A percentile compares a stretch with the other conserved stretches of the same genome.
Evolutionary conservation across 192 early-diverging fungal species (phyloP).

Genomic region (Mortierella antarctica): DNA sequence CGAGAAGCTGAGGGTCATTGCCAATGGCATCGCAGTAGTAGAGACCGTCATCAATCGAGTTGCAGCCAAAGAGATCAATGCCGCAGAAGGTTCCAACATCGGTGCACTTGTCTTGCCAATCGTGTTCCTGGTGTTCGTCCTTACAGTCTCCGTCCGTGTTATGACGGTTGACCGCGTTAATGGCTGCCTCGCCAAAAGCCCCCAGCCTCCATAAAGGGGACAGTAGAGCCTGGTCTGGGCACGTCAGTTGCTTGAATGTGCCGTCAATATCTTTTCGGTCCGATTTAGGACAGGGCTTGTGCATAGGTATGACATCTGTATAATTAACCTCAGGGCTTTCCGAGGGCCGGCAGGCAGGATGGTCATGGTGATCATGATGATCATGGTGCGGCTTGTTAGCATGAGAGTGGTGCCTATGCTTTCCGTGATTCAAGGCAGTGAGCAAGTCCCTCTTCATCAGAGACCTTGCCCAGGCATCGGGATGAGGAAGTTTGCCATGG

Average conservation of each 20-base stretch:
- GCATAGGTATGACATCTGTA: slow-evolving; percentile 22
- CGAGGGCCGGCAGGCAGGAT: too few species aligned
- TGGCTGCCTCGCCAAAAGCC: not conserved
- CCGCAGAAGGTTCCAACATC: slow-evolving; percentile 7
- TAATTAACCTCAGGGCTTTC: too few species aligned
- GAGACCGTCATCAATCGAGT: slow-evolving; percentile 17
- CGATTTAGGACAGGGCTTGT: slow-evolving; percentile 11
- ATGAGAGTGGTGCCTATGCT: too few species aligned
- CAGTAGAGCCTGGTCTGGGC: not conserved
- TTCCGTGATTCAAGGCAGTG: too few species aligned
- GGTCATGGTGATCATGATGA: too few species aligned
- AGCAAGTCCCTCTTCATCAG: too few species aligned
- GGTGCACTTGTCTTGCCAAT: slow-evolving; percentile 24
- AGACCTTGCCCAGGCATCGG: not conserved
- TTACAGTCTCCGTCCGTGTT: not conserved
- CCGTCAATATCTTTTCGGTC: slow-evolving; percentile 8
- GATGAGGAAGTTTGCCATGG: slow-evolving; percentile 7
- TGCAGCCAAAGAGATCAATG: slow-evolving; percentile 19
- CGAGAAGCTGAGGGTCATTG: slow-evolving; percentile 2
- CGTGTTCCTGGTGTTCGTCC: too few species aligned
- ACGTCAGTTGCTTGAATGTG: slow-evolving; percentile 8
- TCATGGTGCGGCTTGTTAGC: too few species aligned
- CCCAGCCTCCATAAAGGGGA: not conserved
- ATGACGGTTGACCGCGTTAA: not conserved
- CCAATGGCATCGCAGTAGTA: slow-evolving; percentile 10